These are phyloP conservation scores for Coniosporium tulheliwenetii DNA, from an alignment of 2,329 filamentous ascomycete species.

Conservation along the genomic window DNA sequence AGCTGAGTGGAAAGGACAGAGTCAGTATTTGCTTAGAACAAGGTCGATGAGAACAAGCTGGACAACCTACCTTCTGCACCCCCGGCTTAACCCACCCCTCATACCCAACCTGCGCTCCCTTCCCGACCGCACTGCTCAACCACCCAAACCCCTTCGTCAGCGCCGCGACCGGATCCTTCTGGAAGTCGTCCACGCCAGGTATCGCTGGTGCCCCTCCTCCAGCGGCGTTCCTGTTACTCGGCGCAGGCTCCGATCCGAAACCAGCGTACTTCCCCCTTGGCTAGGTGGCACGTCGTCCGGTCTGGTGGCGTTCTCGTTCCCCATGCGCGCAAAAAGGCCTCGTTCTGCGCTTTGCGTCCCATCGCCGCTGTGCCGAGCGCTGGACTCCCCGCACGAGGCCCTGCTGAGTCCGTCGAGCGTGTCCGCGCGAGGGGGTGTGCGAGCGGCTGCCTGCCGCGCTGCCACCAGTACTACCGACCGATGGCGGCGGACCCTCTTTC, in stretches of 20 bases:
- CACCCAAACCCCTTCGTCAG: conserved; percentile 88
- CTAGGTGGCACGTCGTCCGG: conserved; percentile 63
- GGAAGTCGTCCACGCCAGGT: conserved; percentile 71
- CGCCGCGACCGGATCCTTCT: conserved; percentile 78
- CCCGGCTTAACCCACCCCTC: conserved; percentile 86
- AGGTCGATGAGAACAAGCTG: neutral
- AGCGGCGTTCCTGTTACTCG: conserved; percentile 18
- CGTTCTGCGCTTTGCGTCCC: conserved; percentile 49
- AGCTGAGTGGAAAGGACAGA: conserved; percentile 35
- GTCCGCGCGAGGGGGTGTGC: conserved; percentile 22
- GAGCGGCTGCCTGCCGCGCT: conserved; percentile 19
- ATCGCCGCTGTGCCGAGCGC: conserved; percentile 21
- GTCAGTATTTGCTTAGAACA: neutral
- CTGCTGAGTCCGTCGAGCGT: conserved; percentile 12
- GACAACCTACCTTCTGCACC: conserved; percentile 62
- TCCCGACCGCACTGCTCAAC: conserved; percentile 76
- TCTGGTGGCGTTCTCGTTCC: conserved; percentile 64
- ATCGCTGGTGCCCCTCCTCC: conserved; percentile 25
- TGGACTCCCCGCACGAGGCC: conserved; percentile 19
- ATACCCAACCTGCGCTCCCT: conserved; percentile 83
- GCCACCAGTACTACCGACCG: conserved; percentile 14
- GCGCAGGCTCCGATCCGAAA: conserved; percentile 64
- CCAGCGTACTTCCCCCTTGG: conserved; percentile 83
- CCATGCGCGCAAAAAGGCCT: conserved; percentile 76
- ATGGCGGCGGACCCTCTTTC: conserved; percentile 12